A percentile compares a stretch with the other conserved stretches of the same genome.
These are phyloP conservation scores for Pseudogymnoascus sp. DNA, from an alignment of 2,329 filamentous ascomycete species.

Conservation along the genomic window DNA sequence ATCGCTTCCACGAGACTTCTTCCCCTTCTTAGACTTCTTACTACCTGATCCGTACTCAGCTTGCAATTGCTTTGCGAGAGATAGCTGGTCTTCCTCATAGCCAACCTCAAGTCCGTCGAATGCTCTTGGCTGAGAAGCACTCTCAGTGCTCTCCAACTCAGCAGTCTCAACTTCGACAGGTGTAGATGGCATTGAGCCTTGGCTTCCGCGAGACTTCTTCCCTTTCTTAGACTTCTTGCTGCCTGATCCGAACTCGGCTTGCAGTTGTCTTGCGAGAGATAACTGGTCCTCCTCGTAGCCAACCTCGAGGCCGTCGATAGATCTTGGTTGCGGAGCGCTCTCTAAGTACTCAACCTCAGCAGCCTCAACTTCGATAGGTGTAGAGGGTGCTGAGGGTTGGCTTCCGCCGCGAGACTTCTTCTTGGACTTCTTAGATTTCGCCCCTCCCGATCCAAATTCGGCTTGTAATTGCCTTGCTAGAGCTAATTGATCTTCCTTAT, in stretches of 20 bases:
- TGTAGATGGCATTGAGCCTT: background rate
- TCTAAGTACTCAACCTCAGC: background rate
- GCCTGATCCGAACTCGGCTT: background rate
- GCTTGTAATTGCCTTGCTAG: background rate
- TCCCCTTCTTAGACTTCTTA: constrained; percentile 25
- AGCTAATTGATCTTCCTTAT: background rate
- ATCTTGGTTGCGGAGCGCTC: background rate
- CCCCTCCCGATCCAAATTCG: constrained; percentile 8
- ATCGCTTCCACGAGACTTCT: background rate
- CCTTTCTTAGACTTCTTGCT: constrained; percentile 28
- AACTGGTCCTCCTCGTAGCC: background rate
- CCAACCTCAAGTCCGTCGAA: constrained; percentile 13
- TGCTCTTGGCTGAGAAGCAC: background rate
- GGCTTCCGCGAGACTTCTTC: background rate
- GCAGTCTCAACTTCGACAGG: background rate
- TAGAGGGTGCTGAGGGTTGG: background rate
- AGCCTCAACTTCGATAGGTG: background rate
- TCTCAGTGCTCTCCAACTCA: background rate
- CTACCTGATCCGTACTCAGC: constrained; percentile 19
- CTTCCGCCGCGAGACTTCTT: constrained; percentile 29
- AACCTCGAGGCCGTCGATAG: background rate
- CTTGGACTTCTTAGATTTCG: constrained; percentile 27
- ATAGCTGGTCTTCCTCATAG: constrained; percentile 22
- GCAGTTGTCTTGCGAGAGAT: background rate
- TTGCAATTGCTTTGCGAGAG: constrained; percentile 20